Evolutionary conservation across 169 alveolate species (phyloP), one percentile per base, ranked within the genome.

Genomic region (Plasmodium adleri): DNA sequence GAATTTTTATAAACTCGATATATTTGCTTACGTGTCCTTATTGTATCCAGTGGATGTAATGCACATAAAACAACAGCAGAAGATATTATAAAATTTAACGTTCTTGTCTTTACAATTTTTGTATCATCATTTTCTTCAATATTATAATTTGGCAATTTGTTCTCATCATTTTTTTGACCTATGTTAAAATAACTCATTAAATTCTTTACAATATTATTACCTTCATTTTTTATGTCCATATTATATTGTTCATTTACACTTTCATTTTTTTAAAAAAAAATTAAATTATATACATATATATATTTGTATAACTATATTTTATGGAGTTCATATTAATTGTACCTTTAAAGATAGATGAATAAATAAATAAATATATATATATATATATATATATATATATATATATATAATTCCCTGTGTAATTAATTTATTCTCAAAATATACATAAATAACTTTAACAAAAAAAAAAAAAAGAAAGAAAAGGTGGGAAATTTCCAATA

Each of bases 21-120:
- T 83, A 83, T 83, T 54, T 83, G 91, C 52, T 83, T 83, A 50
- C 91, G 56, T 45, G 91, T 83, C 59, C 63, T 83, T 83, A 83
- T 83, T 13, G 62, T 83, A 50, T 83, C 91, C 52, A 83, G 59
- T 13, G 91, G 91, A 50, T 83, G 85, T 17, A 83, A 49, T n/a
- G 67, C 83, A 49, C 78, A 83, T 54, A 83, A 83, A 22, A 83
- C 72, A 17, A 83, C 22, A 24, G 91, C 71, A 5, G 91, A 83
- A 0, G 91, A 83, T 26, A 72, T n/a, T 83, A 83, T 83, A 83
- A 68, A 68, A 52, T 83, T 83, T 58, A 83, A 63, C n/a, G 91
- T 83, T 72, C 91, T 83, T 13, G 20, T 56, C 47, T 58, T 68
- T 24, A 83, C 85, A 49, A 3, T 56, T 15, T 43, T 68, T 58